Base-by-base conservation (phyloP, 805 yeast genomes). In the Starmerella tilneyi region DNA sequence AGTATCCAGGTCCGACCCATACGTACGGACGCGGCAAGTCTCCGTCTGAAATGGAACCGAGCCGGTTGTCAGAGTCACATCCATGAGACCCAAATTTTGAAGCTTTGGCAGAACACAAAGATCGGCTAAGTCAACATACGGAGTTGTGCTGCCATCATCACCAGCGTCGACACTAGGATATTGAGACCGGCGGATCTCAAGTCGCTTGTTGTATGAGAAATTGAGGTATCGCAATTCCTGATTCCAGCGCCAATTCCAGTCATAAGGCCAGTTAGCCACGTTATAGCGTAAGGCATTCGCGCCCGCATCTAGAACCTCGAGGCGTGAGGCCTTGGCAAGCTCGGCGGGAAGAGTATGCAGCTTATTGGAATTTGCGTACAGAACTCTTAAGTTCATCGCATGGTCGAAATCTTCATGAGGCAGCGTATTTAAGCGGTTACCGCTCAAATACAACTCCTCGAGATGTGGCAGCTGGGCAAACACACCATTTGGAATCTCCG, bases 211-310 rank as follows among this genome's bases (percentile, higher is more conserved):
- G 30, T 96, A 96, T 0, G 96, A 85, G 46, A 92, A 79, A 61
- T 89, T 92, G 59, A 92, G 72, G 56, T 81, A 86, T 54, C 71
- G 76, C 62, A 92, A 68, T 33, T 77, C 75, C 44, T 73, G 68
- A 59, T 92, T 92, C 68, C 78, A 79, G 56, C 81, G 79, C 98
- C 98, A 92, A 63, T 85, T 92, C 96, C 97, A 92, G 61, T 92
- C 98, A 59, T 84, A 89, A 13, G 92, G 94, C 74, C 86, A 84
- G 62, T 92, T 92, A 3, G 92, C 81, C 45, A 89, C 85, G 56
- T 92, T 92, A 63, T 92, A 92, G 57, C 86, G 83, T 63, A 92
- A 68, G 49, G 79, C 80, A 61, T 92, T 92, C 2, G 94, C 83
- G 3, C 96, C 94, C 15, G 84, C 92, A 65, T 92, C 99, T 29